Evolutionary conservation across 306 rosid species (phyloP).

Genomic region (Medicago truncatula): DNA sequence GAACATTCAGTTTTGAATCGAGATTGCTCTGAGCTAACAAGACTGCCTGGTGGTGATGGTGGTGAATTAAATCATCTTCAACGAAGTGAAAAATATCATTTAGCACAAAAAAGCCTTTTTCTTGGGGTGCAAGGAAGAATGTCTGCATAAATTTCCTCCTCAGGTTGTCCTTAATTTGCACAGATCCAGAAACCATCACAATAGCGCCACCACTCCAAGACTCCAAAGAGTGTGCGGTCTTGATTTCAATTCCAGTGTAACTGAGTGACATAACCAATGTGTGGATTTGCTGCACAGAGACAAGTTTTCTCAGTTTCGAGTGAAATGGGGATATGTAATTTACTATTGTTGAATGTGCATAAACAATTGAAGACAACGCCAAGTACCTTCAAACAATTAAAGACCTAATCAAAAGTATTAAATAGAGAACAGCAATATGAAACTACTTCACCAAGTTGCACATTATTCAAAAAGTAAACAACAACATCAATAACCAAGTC

Average conservation of each 20-base stretch:
- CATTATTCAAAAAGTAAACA: background rate
- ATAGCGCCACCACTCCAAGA: conserved; percentile 95
- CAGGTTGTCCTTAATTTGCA: conserved; percentile 67
- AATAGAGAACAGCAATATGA: background rate
- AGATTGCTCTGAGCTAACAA: conserved; percentile 74
- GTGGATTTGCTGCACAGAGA: conserved; percentile 84
- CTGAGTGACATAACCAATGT: conserved; percentile 81
- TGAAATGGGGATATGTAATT: conserved; percentile 9
- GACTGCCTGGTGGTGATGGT: conserved; percentile 76
- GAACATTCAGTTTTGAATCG: conserved; percentile 61
- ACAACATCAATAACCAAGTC: too few species aligned
- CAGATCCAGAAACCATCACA: conserved; percentile 94
- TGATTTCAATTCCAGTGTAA: conserved; percentile 86
- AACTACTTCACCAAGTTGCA: background rate
- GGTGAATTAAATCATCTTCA: conserved; percentile 79
- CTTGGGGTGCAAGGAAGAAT: conserved; percentile 97
- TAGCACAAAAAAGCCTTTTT: conserved; percentile 87
- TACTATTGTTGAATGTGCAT: conserved; percentile 36
- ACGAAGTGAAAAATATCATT: conserved; percentile 88
- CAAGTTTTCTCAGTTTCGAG: conserved; percentile 33
- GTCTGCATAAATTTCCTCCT: conserved; percentile 90
- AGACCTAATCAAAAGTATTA: conserved; percentile 16
- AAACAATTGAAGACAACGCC: conserved; percentile 17
- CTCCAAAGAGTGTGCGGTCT: conserved; percentile 81
- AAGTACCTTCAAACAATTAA: conserved; percentile 23